These are phyloP conservation scores for Salvia sclarea DNA, from an alignment of 305 asterid genomes.

Conservation along the genomic window DNA sequence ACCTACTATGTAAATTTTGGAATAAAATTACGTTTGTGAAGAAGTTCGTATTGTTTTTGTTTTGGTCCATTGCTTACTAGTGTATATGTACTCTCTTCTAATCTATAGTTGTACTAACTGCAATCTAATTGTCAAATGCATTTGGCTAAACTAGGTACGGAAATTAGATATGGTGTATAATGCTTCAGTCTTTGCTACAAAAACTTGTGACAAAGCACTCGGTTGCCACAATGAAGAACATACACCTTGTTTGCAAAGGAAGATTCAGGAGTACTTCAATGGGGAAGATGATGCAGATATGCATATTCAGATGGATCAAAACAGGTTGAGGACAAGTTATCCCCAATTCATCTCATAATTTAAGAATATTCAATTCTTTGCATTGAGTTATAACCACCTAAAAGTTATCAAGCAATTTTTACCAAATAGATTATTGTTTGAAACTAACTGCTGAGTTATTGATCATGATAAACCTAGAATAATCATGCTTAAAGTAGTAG, in stretches of 20 bases:
- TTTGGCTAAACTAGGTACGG: conserved; percentile 53
- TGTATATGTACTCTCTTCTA: conserved; percentile 14
- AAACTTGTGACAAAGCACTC: conserved; percentile 56
- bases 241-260: conserved; percentile 72
- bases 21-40: neutral
- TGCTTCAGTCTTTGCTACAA: conserved; percentile 66
- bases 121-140: conserved; percentile 15
- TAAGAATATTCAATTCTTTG: conserved; percentile 2
- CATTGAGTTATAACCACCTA: conserved; percentile 4
- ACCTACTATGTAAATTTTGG: conserved; percentile 19
- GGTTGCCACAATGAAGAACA: conserved; percentile 69
- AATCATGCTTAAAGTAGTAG: neutral
- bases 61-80: neutral
- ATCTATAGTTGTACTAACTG: neutral
- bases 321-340: conserved; percentile 52
- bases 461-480: conserved; percentile 15
- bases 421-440: neutral
- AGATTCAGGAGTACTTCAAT: conserved; percentile 71
- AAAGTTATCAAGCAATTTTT: neutral
- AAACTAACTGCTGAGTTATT: neutral
- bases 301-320: conserved; percentile 52
- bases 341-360: neutral
- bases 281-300: conserved; percentile 44
- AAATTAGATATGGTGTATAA: conserved; percentile 70
- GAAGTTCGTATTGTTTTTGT: neutral